A percentile compares a stretch with the other conserved stretches of the same genome.
Conservation (phyloP, 129 eudicot genomes). For the Helichrysum umbraculigerum region DNA sequence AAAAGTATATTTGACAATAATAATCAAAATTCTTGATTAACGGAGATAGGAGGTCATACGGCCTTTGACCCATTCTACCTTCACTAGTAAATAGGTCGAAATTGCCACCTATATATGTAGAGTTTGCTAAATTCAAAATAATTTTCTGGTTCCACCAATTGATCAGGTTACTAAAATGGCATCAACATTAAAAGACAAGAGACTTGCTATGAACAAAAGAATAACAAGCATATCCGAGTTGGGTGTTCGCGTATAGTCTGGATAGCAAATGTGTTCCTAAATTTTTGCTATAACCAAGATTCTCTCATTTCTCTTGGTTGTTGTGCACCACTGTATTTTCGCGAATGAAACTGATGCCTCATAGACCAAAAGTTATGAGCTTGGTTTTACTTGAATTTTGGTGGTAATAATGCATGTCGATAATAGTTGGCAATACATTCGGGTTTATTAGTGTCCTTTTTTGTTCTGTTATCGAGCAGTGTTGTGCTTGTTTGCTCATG, state of each 20-base stretch:
- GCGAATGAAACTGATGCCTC: constrained; percentile 15
- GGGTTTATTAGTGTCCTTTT: neutral
- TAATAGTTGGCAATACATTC: constrained; percentile 9
- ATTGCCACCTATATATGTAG: neutral
- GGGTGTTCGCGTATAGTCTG: constrained; percentile 61
- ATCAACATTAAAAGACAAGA: constrained; percentile 60
- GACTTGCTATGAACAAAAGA: constrained; percentile 53
- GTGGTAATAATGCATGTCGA: constrained; percentile 33
- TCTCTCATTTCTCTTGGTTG: neutral
- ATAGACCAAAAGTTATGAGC: constrained; percentile 15
- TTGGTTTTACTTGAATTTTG: neutral
- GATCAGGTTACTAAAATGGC: constrained; percentile 87
- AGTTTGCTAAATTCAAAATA: neutral
- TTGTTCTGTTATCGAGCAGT: neutral
- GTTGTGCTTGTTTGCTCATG: constrained; percentile 6
- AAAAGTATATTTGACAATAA: neutral
- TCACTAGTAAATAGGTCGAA: neutral
- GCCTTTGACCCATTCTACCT: neutral
- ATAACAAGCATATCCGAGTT: constrained; percentile 70
- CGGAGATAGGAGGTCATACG: neutral
- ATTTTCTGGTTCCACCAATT: constrained; percentile 7
- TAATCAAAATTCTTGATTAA: neutral
- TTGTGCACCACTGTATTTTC: constrained; percentile 11
- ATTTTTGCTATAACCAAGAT: constrained; percentile 7
- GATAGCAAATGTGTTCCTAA: constrained; percentile 2